phyloP scores from a whole-genome alignment of 2,329 filamentous ascomycete genomes.

The Moelleriella libera region DNA sequence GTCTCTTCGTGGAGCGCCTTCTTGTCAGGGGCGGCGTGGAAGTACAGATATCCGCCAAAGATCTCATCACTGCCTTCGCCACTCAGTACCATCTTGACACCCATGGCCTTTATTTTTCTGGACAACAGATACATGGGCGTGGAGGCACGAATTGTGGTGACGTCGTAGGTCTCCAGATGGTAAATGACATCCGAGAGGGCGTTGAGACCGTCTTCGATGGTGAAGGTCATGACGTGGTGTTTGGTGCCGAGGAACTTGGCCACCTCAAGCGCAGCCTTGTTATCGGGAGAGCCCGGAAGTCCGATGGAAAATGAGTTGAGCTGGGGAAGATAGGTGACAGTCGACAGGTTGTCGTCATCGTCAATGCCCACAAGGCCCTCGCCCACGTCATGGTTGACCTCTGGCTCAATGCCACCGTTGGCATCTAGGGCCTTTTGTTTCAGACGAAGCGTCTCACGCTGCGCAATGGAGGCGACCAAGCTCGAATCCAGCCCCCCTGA shows the following conservation, averaged over 20 bases:
- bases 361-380: constrained; percentile 86
- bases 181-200: constrained; percentile 95
- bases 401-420: constrained; percentile 27
- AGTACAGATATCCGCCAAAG: constrained; percentile 97
- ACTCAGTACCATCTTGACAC: constrained; percentile 97
- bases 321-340: constrained; percentile 81
- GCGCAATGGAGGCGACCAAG: constrained; percentile 86
- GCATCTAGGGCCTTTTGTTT: constrained; percentile 46
- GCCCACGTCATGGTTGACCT: constrained; percentile 39
- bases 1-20: constrained; percentile 93
- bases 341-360: constrained; percentile 77
- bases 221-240: constrained; percentile 97
- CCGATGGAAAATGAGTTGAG: constrained; percentile 99
- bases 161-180: constrained; percentile 95
- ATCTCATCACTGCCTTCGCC: constrained; percentile 97
- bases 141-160: constrained; percentile 94
- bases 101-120: constrained; percentile 98
- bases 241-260: constrained; percentile 95
- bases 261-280: constrained; percentile 79
- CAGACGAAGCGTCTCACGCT: constrained; percentile 74
- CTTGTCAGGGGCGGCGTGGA: constrained; percentile 85
- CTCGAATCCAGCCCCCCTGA: constrained; percentile 95
- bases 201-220: constrained; percentile 92
- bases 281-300: constrained; percentile 83
- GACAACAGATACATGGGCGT: constrained; percentile 97